These are phyloP conservation scores for Suillus placidus DNA, from an alignment of 768 basidiomycete genomes.

Conservation along the genomic window DNA sequence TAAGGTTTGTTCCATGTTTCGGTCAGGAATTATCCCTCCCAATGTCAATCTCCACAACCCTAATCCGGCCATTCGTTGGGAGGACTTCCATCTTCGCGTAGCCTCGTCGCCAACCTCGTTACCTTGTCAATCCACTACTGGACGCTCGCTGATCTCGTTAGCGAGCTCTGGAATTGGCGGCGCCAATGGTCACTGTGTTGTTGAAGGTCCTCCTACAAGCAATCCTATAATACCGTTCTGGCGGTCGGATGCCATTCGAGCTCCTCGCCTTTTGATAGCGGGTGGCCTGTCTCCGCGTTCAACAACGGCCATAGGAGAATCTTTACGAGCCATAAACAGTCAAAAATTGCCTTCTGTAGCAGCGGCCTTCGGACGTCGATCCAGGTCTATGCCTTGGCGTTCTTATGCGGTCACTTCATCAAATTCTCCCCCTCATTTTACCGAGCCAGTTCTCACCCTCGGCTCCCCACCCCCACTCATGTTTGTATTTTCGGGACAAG, in stretches of 20 bases:
- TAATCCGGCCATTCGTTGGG: conserved; percentile 45
- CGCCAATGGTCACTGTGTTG: conserved; percentile 43
- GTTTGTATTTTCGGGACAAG: conserved; percentile 45
- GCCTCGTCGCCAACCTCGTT: conserved; percentile 29
- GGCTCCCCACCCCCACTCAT: conserved; percentile 33
- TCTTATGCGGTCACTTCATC: conserved; percentile 22
- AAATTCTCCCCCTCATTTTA: conserved; percentile 19
- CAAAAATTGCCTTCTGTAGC: neutral
- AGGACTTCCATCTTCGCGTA: conserved; percentile 39
- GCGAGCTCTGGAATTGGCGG: conserved; percentile 49
- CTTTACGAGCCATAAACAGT: neutral
- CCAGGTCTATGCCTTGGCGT: conserved; percentile 38
- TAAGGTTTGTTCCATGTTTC: conserved; percentile 45
- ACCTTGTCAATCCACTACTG: conserved; percentile 13
- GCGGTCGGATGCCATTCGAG: neutral
- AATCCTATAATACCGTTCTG: neutral
- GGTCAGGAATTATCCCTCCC: conserved; percentile 40
- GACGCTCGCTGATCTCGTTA: conserved; percentile 41
- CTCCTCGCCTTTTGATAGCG: conserved; percentile 17
- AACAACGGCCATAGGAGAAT: conserved; percentile 15
- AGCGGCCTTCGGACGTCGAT: conserved; percentile 27
- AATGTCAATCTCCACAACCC: conserved; percentile 38
- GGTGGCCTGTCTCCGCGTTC: conserved; percentile 42
- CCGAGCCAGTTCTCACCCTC: conserved; percentile 32
- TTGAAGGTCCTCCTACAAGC: conserved; percentile 33